Evolutionary conservation across 2,329 filamentous ascomycete species (phyloP), one percentile per base, ranked within the genome.

Genomic region (Penicillium italicum): DNA sequence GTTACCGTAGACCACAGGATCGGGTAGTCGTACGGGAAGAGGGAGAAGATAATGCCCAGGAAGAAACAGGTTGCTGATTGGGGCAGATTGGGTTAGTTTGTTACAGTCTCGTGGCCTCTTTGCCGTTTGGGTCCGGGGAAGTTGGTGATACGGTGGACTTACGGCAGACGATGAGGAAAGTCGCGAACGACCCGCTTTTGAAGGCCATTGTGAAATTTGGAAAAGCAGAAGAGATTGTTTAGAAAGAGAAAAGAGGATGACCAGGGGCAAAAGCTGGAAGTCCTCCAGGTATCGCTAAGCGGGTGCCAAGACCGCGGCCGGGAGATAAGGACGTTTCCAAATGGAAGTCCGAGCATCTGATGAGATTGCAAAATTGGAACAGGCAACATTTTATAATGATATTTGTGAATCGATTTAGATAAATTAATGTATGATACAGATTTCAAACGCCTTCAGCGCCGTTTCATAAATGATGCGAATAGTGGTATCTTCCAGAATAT

Each of bases 161-260:
- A 97, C 93, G 91, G 63, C 91, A 92, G 65, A 97, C 87, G 72
- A 99, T 97, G 76, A 99, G 87, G 72, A 96, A 97, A 44, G 94
- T 97, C 75, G 92, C 91, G 74, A 99, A 99, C 47, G 91, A 91
- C 68, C 79, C 78, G 46, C 66, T 72, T 56, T 66, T 67, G 56
- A 73, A 67, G 42, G 71, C 69, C 74, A 76, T 77, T 41, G 36
- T 59, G 58, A 43, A 26, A 50, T 11, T 37, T 36, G n/a, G 36
- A 41, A 28, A 37, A 34, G 24, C 28, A 34, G 28, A 44, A 38
- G 38, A 49, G 30, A 52, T 47, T 50, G 33, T 51, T 40, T 37
- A 33, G 18, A 36, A 6, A 20, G 36, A 31, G 34, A 52, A 55
- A 38, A 51, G 51, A 52, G 49, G 55, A 44, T 26, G 50, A 47